Base-by-base conservation (phyloP, 371 early-diverging fungal species). In the Mortierella sp. region DNA sequence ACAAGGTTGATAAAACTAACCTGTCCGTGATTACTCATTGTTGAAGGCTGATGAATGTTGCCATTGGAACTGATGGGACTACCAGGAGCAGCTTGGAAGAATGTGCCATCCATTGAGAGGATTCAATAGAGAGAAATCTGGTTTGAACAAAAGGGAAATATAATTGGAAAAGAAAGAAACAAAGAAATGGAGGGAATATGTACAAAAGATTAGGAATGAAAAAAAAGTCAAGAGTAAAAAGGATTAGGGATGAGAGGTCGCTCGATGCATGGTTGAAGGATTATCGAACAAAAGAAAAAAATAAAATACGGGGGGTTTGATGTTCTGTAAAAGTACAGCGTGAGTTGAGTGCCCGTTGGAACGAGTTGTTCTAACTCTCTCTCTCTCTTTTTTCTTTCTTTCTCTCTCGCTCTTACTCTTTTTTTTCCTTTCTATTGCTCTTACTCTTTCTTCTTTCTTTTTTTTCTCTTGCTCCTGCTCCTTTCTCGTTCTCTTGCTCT, bases 11-110 rank as follows among this genome's bases (percentile, higher is more conserved):
- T 42, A 42, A 15, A 1, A 26, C 53, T 53, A 53, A 53, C 54
- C 61, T 28, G 60, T 59, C 40, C 29, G n/a, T 40, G 43, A 12
- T 51, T 28, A 34, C 1, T 15, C 26, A 31, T 45, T 26, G 26
- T 22, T 53, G 54, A 54, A 23, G 23, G 64, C n/a, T 53, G 53
- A 53, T 53, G 53, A 53, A 53, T 2, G 22, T 47, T 47, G 47
- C 47, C 22, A n/a, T 17, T 53, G 28, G 53, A 28, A 22, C 26
- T 6, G 23, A 53, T 23, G 28, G 53, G 53, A 26, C 53, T 53
- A 8, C 53, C 53, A 53, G 53, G 53, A 26, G 53, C 53, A 53
- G 53, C 13, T 26, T 53, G 53, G 26, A 53, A 53, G 53, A 28
- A 53, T 22, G 53, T 23, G 23, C 15, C 53, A 53, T 26, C 53